Percentiles rank a stretch among this genome's conserved stretches.
These are phyloP conservation scores for Kitagawia praeruptora DNA, from an alignment of 129 eudicot species.

Conservation along the genomic window DNA sequence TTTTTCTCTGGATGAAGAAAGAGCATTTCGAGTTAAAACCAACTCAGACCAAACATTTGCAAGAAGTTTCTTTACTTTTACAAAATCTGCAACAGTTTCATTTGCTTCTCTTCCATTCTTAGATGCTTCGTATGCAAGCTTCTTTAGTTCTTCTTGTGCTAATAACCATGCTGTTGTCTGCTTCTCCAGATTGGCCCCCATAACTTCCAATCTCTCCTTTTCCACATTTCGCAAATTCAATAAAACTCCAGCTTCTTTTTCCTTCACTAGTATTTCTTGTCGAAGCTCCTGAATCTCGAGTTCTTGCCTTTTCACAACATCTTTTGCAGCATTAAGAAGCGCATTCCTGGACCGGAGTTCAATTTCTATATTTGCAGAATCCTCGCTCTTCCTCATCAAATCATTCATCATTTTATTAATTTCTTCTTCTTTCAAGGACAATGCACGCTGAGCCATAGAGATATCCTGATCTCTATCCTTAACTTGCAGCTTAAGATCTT, in stretches of 20 bases:
- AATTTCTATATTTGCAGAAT: slow-evolving; percentile 33
- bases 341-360: slow-evolving; percentile 37
- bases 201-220: slow-evolving; percentile 43
- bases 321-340: slow-evolving; percentile 45
- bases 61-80: slow-evolving; percentile 65
- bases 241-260: slow-evolving; percentile 43
- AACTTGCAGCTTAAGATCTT: slow-evolving; percentile 49
- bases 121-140: slow-evolving; percentile 37
- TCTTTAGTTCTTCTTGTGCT: slow-evolving; percentile 56
- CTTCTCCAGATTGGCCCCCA: slow-evolving; percentile 60
- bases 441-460: slow-evolving; percentile 34
- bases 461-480: slow-evolving; percentile 54
- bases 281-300: slow-evolving; percentile 46
- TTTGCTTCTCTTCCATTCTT: slow-evolving; percentile 39
- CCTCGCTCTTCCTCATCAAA: slow-evolving; percentile 46
- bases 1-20: slow-evolving; percentile 45
- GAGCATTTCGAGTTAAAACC: slow-evolving; percentile 54
- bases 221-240: slow-evolving; percentile 30
- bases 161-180: slow-evolving; percentile 71
- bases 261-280: slow-evolving; percentile 38
- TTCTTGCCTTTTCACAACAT: slow-evolving; percentile 51
- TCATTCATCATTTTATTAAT: slow-evolving; percentile 40
- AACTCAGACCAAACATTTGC: slow-evolving; percentile 63
- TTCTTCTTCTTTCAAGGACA: slow-evolving; percentile 55
- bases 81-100: slow-evolving; percentile 46